Evolutionary conservation across 2,329 filamentous ascomycete species (phyloP).

Genomic region (Hypoxylon sp.): DNA sequence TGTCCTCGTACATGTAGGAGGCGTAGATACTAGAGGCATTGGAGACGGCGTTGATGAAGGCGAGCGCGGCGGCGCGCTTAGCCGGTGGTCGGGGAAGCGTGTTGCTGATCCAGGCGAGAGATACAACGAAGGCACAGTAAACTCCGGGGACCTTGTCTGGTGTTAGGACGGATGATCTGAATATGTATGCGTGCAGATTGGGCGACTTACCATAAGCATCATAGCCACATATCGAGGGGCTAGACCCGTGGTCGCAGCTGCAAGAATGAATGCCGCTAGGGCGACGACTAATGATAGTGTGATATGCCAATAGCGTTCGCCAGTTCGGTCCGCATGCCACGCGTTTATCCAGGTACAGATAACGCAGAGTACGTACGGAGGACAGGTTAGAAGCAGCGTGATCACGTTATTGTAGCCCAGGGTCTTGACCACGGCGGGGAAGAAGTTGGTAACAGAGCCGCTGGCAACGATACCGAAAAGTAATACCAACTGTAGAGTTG

Average conservation of each 20-base stretch:
- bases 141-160: constrained; percentile 65
- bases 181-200: neutral
- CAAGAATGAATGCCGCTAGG: constrained; percentile 76
- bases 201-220: constrained; percentile 74
- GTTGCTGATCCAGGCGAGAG: constrained; percentile 81
- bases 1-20: constrained; percentile 75
- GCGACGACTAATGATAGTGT: constrained; percentile 72
- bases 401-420: constrained; percentile 73
- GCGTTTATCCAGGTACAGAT: constrained; percentile 75
- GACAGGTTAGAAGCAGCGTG: constrained; percentile 74
- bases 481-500: constrained; percentile 61
- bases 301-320: constrained; percentile 80
- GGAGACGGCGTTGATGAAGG: constrained; percentile 81
- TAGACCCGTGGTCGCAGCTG: constrained; percentile 71
- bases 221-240: constrained; percentile 78
- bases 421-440: constrained; percentile 78
- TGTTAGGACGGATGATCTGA: constrained; percentile 12
- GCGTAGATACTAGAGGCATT: constrained; percentile 80
- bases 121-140: constrained; percentile 77
- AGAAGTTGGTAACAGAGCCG: constrained; percentile 76
- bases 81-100: constrained; percentile 81
- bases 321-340: constrained; percentile 78
- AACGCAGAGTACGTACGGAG: constrained; percentile 74
- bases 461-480: constrained; percentile 71
- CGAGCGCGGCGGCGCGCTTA: constrained; percentile 78